Evolutionary conservation across 2,329 filamentous ascomycete species (phyloP).

Genomic region (Alternaria gaisen): DNA sequence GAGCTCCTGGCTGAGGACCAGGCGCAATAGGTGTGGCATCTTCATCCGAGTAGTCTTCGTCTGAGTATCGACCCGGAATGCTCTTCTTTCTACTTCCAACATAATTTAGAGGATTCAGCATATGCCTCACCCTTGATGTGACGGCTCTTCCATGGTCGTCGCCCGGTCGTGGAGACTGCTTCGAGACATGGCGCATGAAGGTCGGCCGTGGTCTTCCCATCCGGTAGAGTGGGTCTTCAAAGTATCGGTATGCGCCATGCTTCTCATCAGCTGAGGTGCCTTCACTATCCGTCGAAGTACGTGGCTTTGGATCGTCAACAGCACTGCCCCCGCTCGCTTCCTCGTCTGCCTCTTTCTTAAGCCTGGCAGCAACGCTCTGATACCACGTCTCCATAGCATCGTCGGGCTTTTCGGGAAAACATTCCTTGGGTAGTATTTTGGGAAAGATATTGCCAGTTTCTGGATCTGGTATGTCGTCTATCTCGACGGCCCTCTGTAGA

Average conservation of each 20-base stretch:
- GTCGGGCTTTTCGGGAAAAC: constrained; percentile 77
- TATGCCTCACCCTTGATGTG: constrained; percentile 44
- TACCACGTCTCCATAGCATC: constrained; percentile 88
- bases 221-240: constrained; percentile 60
- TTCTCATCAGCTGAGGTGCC: constrained; percentile 53
- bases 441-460: constrained; percentile 67
- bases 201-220: constrained; percentile 55
- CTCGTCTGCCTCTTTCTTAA: constrained; percentile 69
- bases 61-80: constrained; percentile 37
- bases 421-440: constrained; percentile 70
- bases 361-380: constrained; percentile 73
- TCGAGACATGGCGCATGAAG: constrained; percentile 53
- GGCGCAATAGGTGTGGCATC: constrained; percentile 41
- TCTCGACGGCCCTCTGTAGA: constrained; percentile 78
- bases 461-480: constrained; percentile 79
- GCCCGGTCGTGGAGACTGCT: constrained; percentile 36
- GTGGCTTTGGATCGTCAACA: constrained; percentile 37
- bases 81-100: constrained; percentile 33
- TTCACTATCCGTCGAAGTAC: constrained; percentile 49
- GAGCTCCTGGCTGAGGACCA: constrained; percentile 29
- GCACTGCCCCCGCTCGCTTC: constrained; percentile 35
- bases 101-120: constrained; percentile 45
- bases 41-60: constrained; percentile 42
- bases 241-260: constrained; percentile 57
- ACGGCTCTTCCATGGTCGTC: constrained; percentile 42